Evolutionary conservation across 108 stramenopile genomes (phyloP).

Genomic region (Cyclotella cryptica): DNA sequence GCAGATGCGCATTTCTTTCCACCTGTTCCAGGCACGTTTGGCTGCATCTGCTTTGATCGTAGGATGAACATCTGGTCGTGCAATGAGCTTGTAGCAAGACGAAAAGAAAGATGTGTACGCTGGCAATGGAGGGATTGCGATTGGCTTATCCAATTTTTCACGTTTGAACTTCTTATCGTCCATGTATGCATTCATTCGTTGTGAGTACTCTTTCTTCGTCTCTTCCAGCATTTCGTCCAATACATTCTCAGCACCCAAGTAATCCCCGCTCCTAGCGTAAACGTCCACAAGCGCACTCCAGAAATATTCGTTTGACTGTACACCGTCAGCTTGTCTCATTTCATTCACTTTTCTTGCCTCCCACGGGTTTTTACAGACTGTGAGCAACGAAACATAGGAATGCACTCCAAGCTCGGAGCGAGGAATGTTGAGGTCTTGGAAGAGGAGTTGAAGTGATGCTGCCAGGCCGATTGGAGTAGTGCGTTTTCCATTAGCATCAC

Average conservation of each 20-base stretch:
- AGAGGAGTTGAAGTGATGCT: constrained; percentile 59
- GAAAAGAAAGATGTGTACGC: constrained; percentile 87
- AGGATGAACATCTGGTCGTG: constrained; percentile 70
- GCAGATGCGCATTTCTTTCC: constrained; percentile 87
- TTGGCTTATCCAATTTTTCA: constrained; percentile 35
- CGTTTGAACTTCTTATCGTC: background rate
- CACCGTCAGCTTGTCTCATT: constrained; percentile 62
- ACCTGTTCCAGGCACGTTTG: constrained; percentile 75
- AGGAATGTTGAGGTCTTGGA: constrained; percentile 73
- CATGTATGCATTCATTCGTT: background rate
- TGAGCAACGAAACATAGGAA: constrained; percentile 69
- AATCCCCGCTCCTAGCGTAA: constrained; percentile 80
- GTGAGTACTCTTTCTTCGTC: constrained; percentile 35
- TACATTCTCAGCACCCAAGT: constrained; percentile 72
- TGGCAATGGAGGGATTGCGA: constrained; percentile 64
- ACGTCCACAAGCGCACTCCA: constrained; percentile 89
- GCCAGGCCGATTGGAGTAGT: constrained; percentile 76
- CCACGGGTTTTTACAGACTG: constrained; percentile 73
- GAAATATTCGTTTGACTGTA: constrained; percentile 65
- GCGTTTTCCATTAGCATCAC: constrained; percentile 78
- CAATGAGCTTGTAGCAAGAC: constrained; percentile 82
- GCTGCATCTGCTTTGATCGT: constrained; percentile 76
- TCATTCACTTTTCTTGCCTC: constrained; percentile 82
- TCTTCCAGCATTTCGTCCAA: constrained; percentile 76
- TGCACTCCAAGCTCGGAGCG: constrained; percentile 68